Percentiles rank a stretch among this genome's conserved stretches.
Evolutionary conservation across 768 basidiomycete species (phyloP).

Genomic region (Tubosaeta brunneosetosa): DNA sequence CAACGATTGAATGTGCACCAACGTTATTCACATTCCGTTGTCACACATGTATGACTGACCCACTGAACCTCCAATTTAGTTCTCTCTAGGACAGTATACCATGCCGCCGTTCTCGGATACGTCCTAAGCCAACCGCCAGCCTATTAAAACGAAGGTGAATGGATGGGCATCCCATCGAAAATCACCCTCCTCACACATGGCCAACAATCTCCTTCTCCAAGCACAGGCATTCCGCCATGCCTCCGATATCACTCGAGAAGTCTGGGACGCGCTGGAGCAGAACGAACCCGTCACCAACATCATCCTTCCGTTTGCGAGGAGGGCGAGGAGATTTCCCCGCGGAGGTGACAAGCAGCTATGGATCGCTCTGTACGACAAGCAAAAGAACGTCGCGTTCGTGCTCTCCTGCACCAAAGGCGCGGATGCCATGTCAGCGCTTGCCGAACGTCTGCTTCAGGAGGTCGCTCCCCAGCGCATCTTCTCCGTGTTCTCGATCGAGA

Average conservation of each 20-base stretch:
- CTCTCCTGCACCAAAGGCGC: slow-evolving; percentile 51
- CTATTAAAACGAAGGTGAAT: background rate
- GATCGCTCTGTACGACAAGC: slow-evolving; percentile 27
- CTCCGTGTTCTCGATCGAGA: slow-evolving; percentile 59
- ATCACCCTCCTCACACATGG: background rate
- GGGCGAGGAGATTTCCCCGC: slow-evolving; percentile 14
- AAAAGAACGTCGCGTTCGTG: slow-evolving; percentile 34
- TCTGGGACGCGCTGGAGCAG: slow-evolving; percentile 28
- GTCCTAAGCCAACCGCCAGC: background rate
- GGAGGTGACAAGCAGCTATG: slow-evolving; percentile 20
- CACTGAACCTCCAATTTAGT: background rate
- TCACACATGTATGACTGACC: background rate
- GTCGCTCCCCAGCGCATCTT: slow-evolving; percentile 31
- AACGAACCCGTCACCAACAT: slow-evolving; percentile 36
- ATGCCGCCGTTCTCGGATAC: background rate
- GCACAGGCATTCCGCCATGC: slow-evolving; percentile 3
- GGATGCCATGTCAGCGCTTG: slow-evolving; percentile 8
- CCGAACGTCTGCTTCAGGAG: slow-evolving; percentile 6
- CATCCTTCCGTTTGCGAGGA: slow-evolving; percentile 37
- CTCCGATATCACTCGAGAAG: slow-evolving; percentile 15
- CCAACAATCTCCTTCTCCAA: background rate
- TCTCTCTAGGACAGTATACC: background rate
- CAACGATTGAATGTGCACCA: background rate
- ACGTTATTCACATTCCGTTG: background rate
- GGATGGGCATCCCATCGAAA: background rate